Percentiles rank a stretch among this genome's conserved stretches.
These are phyloP conservation scores for Prasinococcaceae sp. DNA, from an alignment of 139 green algal species.

Conservation along the genomic window DNA sequence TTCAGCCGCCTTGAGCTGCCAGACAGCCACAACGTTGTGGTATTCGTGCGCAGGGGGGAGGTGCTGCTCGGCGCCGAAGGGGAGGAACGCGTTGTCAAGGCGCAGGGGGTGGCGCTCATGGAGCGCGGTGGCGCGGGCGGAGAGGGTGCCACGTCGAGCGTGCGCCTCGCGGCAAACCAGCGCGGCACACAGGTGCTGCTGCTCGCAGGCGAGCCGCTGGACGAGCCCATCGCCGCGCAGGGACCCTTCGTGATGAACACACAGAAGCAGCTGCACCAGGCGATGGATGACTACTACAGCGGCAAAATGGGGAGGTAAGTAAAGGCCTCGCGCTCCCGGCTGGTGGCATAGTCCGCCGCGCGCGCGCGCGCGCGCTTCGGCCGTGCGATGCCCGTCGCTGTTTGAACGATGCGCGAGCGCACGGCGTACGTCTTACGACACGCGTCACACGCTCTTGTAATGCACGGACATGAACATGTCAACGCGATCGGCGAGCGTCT, in stretches of 20 bases:
- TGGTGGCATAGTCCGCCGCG: too few species aligned
- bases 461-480: too few species aligned
- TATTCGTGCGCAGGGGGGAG: constrained; percentile 5
- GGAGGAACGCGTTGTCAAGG: constrained; percentile 1
- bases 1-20: not conserved
- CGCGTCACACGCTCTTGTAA: too few species aligned
- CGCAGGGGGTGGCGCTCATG: constrained; percentile 9
- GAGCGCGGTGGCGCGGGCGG: not conserved
- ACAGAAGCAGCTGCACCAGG: constrained; percentile 21
- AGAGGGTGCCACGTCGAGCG: not conserved
- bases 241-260: constrained; percentile 34
- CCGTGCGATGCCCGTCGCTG: too few species aligned
- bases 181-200: constrained; percentile 15
- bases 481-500: too few species aligned
- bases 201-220: constrained; percentile 17
- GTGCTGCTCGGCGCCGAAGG: not conserved
- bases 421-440: too few species aligned
- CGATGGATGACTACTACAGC: constrained; percentile 17
- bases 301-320: too few species aligned
- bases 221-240: constrained; percentile 24
- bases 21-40: constrained; percentile 7
- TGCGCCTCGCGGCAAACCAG: constrained; percentile 5
- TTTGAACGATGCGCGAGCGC: too few species aligned
- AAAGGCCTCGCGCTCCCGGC: too few species aligned
- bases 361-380: too few species aligned